A percentile compares a stretch with the other conserved stretches of the same genome.
phyloP scores from a whole-genome alignment of 257 asterid genomes.

The Anisodus tanguticus region DNA sequence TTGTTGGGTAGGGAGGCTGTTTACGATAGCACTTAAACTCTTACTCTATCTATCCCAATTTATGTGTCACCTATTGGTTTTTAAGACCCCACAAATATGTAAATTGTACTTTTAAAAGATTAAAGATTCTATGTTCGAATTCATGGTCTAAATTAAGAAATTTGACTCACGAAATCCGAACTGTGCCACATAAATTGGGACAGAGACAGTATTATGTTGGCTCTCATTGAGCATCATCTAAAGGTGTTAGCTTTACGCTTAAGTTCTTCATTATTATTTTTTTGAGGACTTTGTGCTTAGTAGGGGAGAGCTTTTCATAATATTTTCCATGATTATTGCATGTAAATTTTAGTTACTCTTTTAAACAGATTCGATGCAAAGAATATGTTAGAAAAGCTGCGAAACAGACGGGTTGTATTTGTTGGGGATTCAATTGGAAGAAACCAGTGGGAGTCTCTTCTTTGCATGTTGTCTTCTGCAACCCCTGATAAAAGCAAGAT shows the following conservation, averaged over 20 bases:
- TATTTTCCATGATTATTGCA: conserved; percentile 5
- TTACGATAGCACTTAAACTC: no score
- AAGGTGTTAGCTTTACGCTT: neutral
- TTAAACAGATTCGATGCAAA: conserved; percentile 65
- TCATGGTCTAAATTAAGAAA: no score
- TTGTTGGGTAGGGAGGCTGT: no score
- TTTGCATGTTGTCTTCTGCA: conserved; percentile 80
- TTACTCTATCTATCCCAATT: no score
- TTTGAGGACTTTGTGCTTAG: neutral
- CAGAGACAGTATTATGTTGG: neutral
- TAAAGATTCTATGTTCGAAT: no score
- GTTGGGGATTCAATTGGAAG: conserved; percentile 92
- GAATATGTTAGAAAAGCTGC: conserved; percentile 71
- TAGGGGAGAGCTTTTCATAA: neutral
- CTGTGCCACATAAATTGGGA: no score
- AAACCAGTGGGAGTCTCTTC: conserved; percentile 95
- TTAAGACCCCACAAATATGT: no score
- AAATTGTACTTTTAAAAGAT: no score
- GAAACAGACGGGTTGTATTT: conserved; percentile 62
- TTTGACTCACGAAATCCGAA: no score
- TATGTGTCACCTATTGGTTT: no score
- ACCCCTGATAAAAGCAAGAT: conserved; percentile 59
- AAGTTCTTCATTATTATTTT: neutral
- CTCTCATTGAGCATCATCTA: neutral
- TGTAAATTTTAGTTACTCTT: conserved; percentile 19